Conservation (phyloP, 208 protist species). For the Entamoeba histolytica region DNA sequence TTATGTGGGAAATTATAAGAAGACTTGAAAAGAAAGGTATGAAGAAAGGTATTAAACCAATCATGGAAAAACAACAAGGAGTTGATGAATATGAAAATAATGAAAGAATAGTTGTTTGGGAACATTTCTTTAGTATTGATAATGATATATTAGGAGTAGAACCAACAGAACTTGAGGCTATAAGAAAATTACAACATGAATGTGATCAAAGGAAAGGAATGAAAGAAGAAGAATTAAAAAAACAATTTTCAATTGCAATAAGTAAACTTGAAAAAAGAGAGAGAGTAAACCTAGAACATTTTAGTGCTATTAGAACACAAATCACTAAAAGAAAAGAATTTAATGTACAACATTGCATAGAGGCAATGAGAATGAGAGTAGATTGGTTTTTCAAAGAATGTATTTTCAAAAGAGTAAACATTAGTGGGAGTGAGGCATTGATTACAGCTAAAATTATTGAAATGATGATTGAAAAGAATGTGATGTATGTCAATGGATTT, state of each 20-base stretch:
- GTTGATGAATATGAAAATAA: background rate
- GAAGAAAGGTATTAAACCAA: background rate
- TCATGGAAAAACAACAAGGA: background rate
- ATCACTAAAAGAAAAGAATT: background rate
- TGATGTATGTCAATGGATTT: background rate
- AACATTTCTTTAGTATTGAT: background rate
- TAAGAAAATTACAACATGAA: background rate
- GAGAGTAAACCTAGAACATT: background rate
- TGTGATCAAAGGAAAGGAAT: background rate
- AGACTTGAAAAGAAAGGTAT: background rate
- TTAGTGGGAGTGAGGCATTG: background rate
- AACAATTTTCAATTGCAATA: too few relatives aligned
- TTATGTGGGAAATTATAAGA: background rate
- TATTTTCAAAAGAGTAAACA: background rate
- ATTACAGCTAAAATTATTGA: background rate
- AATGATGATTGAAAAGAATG: background rate
- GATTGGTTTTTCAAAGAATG: background rate
- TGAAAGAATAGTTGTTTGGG: background rate
- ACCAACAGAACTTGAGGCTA: background rate
- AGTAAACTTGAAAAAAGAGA: background rate
- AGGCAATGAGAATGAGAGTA: background rate
- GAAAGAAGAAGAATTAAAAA: background rate
- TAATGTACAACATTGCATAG: background rate
- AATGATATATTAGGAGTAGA: background rate
- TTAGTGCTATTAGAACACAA: background rate